These are phyloP conservation scores for Bromus sterilis DNA, from an alignment of 176 grass and related monocot genomes.

Conservation along the genomic window DNA sequence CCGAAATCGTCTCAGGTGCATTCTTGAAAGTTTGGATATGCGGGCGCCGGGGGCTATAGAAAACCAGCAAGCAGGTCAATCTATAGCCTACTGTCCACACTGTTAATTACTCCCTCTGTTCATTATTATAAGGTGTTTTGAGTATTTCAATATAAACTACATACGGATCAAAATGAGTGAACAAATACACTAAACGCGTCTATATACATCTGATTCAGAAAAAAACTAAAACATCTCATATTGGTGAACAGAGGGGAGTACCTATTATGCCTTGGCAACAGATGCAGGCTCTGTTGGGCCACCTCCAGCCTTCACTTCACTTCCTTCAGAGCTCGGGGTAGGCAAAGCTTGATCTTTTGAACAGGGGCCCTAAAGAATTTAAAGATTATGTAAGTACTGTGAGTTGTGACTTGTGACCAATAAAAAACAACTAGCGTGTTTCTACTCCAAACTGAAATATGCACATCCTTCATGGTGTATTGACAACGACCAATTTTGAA, in stretches of 20 bases:
- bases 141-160: too few species aligned
- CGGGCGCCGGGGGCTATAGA: not conserved
- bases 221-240: too few species aligned
- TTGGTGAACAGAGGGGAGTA: too few species aligned
- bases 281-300: conserved; percentile 25
- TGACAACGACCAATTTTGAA: not conserved
- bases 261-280: not conserved
- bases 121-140: too few species aligned
- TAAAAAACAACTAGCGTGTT: not conserved
- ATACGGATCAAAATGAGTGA: too few species aligned
- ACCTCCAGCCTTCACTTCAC: conserved; percentile 5
- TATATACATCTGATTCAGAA: too few species aligned
- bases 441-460: too few species aligned
- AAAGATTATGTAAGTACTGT: not conserved
- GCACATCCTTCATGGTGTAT: not conserved
- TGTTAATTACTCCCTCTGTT: too few species aligned
- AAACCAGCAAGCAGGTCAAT: not conserved
- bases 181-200: too few species aligned
- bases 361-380: conserved; percentile 45
- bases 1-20: not conserved
- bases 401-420: not conserved
- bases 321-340: conserved; percentile 23
- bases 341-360: conserved; percentile 31
- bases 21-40: not conserved
- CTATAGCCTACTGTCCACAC: not conserved